phyloP scores from a whole-genome alignment of 495 filamentous ascomycete species.

The Pyronema domesticum region DNA sequence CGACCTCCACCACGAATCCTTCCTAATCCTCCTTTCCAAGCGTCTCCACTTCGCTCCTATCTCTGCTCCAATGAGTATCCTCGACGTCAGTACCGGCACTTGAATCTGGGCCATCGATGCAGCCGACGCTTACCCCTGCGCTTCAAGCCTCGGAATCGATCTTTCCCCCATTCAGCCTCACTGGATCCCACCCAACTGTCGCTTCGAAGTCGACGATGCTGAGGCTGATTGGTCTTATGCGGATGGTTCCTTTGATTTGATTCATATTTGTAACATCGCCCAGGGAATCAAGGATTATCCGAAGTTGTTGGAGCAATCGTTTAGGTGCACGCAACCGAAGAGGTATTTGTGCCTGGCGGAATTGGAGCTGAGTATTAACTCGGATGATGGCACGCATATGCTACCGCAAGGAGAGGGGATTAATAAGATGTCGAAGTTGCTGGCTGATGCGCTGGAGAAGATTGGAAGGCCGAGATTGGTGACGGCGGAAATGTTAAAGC shows the following conservation, averaged over 20 bases:
- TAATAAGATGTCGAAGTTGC: too few species aligned
- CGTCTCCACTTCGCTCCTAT: neutral
- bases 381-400: too few species aligned
- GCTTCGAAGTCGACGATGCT: conserved; percentile 33
- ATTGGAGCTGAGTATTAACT: too few species aligned
- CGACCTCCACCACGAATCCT: neutral
- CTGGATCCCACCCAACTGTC: conserved; percentile 33
- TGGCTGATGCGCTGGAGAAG: too few species aligned
- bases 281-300: conserved; percentile 27
- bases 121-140: conserved; percentile 12
- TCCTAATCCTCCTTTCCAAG: neutral
- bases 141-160: conserved; percentile 19
- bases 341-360: too few species aligned
- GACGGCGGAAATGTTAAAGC: too few species aligned
- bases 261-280: conserved; percentile 26
- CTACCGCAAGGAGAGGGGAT: too few species aligned
- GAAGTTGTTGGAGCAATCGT: conserved; percentile 5
- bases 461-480: too few species aligned
- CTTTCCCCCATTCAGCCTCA: conserved; percentile 31
- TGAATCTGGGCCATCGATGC: neutral
- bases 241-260: conserved; percentile 27
- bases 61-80: neutral
- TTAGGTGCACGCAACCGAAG: too few species aligned
- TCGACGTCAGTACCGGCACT: neutral
- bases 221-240: conserved; percentile 33